These are phyloP conservation scores for Saccharomycopsis fermentans DNA, from an alignment of 805 yeast genomes.

Conservation along the genomic window DNA sequence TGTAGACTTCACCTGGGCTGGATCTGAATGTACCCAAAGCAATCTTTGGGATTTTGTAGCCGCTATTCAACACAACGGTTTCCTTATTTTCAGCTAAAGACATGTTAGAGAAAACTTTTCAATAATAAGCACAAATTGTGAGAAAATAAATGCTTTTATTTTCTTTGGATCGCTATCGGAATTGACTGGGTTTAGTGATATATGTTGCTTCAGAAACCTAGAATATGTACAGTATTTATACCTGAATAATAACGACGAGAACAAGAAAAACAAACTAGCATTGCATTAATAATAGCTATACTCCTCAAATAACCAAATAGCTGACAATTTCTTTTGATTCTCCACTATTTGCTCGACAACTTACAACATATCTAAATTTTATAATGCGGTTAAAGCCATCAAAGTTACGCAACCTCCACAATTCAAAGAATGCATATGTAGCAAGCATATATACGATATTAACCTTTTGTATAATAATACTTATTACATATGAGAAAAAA, in stretches of 20 bases:
- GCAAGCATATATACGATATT: not conserved
- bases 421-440: not conserved
- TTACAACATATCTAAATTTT: not conserved
- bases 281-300: not conserved
- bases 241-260: not conserved
- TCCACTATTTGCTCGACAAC: not conserved
- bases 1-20: constrained; percentile 32
- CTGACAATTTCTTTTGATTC: not conserved
- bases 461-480: not conserved
- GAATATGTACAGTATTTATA: not conserved
- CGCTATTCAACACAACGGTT: constrained; percentile 19
- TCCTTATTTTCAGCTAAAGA: constrained; percentile 10
- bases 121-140: no score
- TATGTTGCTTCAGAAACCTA: no score
- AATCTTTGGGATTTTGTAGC: constrained; percentile 27
- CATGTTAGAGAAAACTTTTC: not conserved
- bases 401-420: not conserved
- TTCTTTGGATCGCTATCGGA: no score
- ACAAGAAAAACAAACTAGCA: not conserved
- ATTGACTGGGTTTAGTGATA: no score
- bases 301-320: no score
- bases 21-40: constrained; percentile 45
- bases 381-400: not conserved
- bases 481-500: not conserved
- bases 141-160: no score